Evolutionary conservation across 148 eudicot genomes (phyloP).

Genomic region (Chenopodium suecicum): DNA sequence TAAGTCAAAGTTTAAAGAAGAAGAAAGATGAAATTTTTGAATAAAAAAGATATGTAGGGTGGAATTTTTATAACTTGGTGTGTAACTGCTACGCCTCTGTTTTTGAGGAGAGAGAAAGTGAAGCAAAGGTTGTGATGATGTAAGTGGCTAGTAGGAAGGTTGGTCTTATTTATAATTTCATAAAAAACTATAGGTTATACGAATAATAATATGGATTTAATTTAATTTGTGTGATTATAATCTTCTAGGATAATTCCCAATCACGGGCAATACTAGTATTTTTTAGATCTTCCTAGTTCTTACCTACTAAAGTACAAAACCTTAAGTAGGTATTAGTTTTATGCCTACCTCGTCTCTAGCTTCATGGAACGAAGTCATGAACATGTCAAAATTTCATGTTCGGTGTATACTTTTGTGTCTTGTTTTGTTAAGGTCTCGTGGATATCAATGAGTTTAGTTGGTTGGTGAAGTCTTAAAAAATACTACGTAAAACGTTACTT

Average conservation of each 20-base stretch:
- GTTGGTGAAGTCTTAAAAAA: too few species aligned
- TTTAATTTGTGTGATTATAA: neutral
- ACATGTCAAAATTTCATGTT: neutral
- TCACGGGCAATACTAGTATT: neutral
- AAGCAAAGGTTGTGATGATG: conserved; percentile 1
- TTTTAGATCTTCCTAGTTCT: neutral
- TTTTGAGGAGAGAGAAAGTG: neutral
- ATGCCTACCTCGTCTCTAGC: neutral
- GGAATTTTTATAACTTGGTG: neutral
- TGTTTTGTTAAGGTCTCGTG: neutral
- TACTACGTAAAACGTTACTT: too few species aligned
- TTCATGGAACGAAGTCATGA: neutral
- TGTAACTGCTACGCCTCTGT: conserved; percentile 19
- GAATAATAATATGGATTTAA: too few species aligned
- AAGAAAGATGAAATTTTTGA: neutral
- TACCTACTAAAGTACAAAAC: neutral
- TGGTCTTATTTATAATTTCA: neutral
- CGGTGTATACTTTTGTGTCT: neutral
- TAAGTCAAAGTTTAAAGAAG: conserved; percentile 7
- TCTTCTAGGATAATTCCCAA: neutral
- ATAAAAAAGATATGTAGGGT: neutral
- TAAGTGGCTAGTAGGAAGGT: neutral
- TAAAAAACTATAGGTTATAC: too few species aligned
- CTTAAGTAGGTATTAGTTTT: too few species aligned
- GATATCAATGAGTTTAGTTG: neutral